Conservation (phyloP, 495 filamentous ascomycete species). For the Xylaria bambusicola region DNA sequence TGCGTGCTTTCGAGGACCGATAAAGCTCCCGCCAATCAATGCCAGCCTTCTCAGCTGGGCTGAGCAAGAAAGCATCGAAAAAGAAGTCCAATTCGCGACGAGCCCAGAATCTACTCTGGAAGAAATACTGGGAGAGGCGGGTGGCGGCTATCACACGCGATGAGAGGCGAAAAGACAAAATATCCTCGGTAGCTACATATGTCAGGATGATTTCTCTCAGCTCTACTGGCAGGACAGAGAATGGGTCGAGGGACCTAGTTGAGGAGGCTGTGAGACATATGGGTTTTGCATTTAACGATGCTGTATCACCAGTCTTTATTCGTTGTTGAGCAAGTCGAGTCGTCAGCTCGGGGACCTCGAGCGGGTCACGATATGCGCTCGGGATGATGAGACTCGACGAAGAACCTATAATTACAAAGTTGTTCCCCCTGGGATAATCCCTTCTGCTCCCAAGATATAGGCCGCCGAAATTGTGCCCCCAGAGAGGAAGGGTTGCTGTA, state of each 20-base stretch:
- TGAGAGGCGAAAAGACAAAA: constrained; percentile 15
- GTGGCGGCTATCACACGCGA: constrained; percentile 15
- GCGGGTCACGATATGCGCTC: constrained; percentile 14
- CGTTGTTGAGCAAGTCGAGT: constrained; percentile 1
- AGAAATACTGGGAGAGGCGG: constrained; percentile 16
- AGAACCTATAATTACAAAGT: not conserved
- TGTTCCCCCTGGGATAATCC: not conserved
- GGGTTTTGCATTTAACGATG: not conserved
- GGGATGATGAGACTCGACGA: constrained; percentile 10
- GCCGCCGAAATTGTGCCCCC: constrained; percentile 13
- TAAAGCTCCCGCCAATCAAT: constrained; percentile 17
- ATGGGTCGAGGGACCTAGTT: constrained; percentile 1
- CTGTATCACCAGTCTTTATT: not conserved
- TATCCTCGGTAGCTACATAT: constrained; percentile 4
- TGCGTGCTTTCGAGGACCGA: not conserved
- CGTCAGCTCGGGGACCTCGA: constrained; percentile 17
- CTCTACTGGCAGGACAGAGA: constrained; percentile 12
- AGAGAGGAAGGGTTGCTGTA: not conserved
- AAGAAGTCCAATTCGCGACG: constrained; percentile 2
- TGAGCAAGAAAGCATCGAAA: constrained; percentile 15
- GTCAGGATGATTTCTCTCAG: constrained; percentile 16
- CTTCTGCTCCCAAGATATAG: not conserved
- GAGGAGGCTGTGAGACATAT: not conserved
- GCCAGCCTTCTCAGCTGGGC: constrained; percentile 1
- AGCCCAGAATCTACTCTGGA: constrained; percentile 16